These are phyloP conservation scores for Phytophthora citrophthora DNA, from an alignment of 352 stramenopile species.

Conservation along the genomic window DNA sequence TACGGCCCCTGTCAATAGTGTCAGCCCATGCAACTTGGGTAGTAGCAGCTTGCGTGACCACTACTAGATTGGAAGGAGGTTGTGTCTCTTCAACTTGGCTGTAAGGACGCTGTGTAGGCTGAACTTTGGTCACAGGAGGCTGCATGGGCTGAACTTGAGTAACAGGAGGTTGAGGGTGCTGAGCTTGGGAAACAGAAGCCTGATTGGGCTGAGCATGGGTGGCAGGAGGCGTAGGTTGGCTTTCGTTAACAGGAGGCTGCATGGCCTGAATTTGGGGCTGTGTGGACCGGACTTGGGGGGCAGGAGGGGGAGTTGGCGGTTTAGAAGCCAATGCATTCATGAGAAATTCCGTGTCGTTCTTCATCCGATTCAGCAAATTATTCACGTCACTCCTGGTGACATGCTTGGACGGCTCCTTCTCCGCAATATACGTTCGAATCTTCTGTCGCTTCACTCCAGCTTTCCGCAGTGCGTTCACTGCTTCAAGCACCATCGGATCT, in stretches of 20 bases:
- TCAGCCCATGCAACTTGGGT: too few species aligned
- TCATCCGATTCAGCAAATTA: constrained; percentile 1
- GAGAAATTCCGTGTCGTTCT: not conserved
- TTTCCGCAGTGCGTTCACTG: constrained; percentile 1
- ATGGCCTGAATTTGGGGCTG: not conserved
- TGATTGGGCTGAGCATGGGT: too few species aligned
- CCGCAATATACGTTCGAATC: not conserved
- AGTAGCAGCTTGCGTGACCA: not conserved
- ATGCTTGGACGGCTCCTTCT: not conserved
- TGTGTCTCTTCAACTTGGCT: too few species aligned
- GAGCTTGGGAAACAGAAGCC: too few species aligned
- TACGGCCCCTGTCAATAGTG: too few species aligned
- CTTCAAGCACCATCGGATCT: constrained; percentile 3
- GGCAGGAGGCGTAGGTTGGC: too few species aligned
- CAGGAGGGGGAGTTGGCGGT: not conserved
- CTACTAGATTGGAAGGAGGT: not conserved
- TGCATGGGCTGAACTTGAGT: too few species aligned
- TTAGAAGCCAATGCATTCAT: not conserved
- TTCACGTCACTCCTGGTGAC: constrained; percentile 1
- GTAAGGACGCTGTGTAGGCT: too few species aligned
- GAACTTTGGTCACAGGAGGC: too few species aligned
- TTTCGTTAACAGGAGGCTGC: too few species aligned
- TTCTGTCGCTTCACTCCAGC: not conserved
- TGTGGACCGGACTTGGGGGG: too few species aligned
- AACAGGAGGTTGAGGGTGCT: too few species aligned